Evolutionary conservation across 2,329 filamentous ascomycete species (phyloP).

Genomic region (Sclerotinia nivalis): DNA sequence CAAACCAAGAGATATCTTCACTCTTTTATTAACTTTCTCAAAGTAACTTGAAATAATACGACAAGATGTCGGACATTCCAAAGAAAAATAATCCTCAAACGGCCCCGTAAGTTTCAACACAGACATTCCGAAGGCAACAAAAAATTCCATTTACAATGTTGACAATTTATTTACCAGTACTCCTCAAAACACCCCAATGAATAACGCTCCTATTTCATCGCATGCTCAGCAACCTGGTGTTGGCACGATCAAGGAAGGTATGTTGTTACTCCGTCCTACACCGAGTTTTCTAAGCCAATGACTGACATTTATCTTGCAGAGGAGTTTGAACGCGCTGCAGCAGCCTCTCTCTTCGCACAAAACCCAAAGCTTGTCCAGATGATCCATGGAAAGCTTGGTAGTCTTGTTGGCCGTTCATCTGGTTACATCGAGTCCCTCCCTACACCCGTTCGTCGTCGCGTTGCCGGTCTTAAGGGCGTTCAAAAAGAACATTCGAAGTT

Average conservation of each 20-base stretch:
- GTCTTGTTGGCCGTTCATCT: slow-evolving; percentile 90
- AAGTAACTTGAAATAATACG: slow-evolving; percentile 15
- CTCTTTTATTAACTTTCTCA: slow-evolving; percentile 12
- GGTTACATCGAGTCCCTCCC: slow-evolving; percentile 98
- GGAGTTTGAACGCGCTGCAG: slow-evolving; percentile 82
- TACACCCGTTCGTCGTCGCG: slow-evolving; percentile 82
- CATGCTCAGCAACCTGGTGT: slow-evolving; percentile 95
- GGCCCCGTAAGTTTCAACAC: slow-evolving; percentile 58
- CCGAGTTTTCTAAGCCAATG: slow-evolving; percentile 33
- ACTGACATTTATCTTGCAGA: slow-evolving; percentile 55
- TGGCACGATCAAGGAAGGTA: slow-evolving; percentile 96
- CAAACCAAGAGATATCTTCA: slow-evolving; percentile 13
- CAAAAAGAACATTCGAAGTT: slow-evolving; percentile 99
- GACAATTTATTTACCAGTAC: slow-evolving; percentile 61
- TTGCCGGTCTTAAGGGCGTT: slow-evolving; percentile 93
- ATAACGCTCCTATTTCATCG: slow-evolving; percentile 94
- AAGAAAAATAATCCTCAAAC: slow-evolving; percentile 61
- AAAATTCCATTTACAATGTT: slow-evolving; percentile 12
- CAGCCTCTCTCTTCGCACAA: slow-evolving; percentile 90
- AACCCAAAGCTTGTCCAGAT: slow-evolving; percentile 94
- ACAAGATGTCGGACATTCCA: slow-evolving; percentile 61
- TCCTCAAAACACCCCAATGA: slow-evolving; percentile 95
- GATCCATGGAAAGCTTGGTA: slow-evolving; percentile 95
- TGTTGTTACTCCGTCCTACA: slow-evolving; percentile 44
- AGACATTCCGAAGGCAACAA: slow-evolving; percentile 12